Conservation (phyloP, 164 flowering plant species). For the Stephania yunnanensis region DNA sequence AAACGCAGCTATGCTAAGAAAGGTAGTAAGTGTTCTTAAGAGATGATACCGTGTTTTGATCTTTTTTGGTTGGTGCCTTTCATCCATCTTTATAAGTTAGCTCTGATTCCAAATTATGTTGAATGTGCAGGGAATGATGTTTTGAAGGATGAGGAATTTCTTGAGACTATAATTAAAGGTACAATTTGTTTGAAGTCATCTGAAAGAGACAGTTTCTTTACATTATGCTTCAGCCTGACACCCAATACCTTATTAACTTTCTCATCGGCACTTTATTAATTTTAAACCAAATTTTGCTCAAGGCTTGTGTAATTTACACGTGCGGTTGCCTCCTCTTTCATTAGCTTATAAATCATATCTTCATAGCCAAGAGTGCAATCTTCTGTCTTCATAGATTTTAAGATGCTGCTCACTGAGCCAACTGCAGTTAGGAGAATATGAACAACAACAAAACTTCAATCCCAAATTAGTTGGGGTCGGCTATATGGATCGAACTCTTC, state of each 20-base stretch:
- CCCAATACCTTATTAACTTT: too few species aligned
- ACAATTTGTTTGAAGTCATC: conserved; percentile 8
- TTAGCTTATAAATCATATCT: background rate
- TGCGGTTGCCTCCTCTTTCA: background rate
- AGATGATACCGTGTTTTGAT: background rate
- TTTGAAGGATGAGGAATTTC: conserved; percentile 68
- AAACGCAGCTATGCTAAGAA: conserved; percentile 87
- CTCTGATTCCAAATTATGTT: conserved; percentile 5
- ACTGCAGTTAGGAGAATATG: too few species aligned
- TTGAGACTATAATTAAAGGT: conserved; percentile 79
- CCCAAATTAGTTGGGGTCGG: too few species aligned
- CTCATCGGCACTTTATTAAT: too few species aligned
- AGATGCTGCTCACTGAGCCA: too few species aligned
- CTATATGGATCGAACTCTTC: too few species aligned
- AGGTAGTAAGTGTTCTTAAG: conserved; percentile 36
- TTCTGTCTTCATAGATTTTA: too few species aligned
- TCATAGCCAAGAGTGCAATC: background rate
- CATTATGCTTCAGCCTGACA: background rate
- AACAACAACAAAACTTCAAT: too few species aligned
- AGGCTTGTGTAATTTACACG: too few species aligned
- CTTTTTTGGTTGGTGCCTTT: background rate
- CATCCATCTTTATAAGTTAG: background rate
- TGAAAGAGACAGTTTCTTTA: background rate
- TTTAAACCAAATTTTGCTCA: background rate
- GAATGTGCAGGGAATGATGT: conserved; percentile 55